Percentiles rank a stretch among this genome's conserved stretches.
Conservation (phyloP, 1,284 basidiomycete species). For the Marasmius tenuissimus region DNA sequence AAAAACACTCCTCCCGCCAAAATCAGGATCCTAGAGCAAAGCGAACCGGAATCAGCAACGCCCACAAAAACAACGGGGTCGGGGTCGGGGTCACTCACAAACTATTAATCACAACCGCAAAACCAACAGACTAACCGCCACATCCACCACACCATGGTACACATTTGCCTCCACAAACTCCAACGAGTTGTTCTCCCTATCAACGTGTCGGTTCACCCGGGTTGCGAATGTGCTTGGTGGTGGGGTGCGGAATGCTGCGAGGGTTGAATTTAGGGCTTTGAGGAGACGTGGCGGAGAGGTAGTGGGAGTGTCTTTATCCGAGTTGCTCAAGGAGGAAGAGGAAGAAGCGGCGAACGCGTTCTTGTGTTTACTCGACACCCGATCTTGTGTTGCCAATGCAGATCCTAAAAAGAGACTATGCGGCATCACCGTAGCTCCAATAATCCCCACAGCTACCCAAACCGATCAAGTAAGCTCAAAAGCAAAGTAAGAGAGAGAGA, state of each 20-base stretch:
- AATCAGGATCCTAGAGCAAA: constrained; percentile 60
- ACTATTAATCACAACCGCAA: constrained; percentile 78
- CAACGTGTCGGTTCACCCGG: constrained; percentile 26
- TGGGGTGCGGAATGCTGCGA: constrained; percentile 34
- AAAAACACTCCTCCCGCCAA: constrained; percentile 59
- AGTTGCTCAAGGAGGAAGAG: constrained; percentile 10
- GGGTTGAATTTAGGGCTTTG: constrained; percentile 25
- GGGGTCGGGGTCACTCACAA: constrained; percentile 28
- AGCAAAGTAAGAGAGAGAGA: neutral
- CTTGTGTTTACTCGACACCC: neutral
- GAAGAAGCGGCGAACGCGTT: neutral
- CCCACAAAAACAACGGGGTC: no score
- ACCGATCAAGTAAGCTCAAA: neutral
- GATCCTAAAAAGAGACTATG: constrained; percentile 17
- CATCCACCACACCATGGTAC: constrained; percentile 59
- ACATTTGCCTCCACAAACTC: constrained; percentile 65
- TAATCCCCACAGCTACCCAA: constrained; percentile 12
- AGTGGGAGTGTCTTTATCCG: no score
- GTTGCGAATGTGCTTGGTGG: constrained; percentile 27
- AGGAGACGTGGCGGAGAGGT: no score
- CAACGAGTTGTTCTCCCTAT: constrained; percentile 54
- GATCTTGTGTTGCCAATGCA: constrained; percentile 15
- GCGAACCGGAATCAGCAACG: no score
- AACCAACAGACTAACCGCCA: constrained; percentile 54
- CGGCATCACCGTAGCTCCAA: constrained; percentile 17